Percentiles rank a stretch among this genome's conserved stretches.
phyloP scores from a whole-genome alignment of 371 early-diverging fungal species.

The Apophysomyces ossiformis region DNA sequence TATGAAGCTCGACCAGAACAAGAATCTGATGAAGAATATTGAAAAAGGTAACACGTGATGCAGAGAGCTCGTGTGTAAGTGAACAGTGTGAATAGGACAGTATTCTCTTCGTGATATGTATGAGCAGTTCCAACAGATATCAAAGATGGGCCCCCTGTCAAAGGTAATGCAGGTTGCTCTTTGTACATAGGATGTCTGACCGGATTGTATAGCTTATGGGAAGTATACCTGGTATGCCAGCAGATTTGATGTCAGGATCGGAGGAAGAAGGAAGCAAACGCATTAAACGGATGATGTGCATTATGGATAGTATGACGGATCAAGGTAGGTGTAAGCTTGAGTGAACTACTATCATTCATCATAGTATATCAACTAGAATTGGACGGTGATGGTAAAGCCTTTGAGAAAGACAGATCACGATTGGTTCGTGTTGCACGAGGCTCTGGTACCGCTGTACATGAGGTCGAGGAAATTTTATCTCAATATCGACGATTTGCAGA shows the following conservation, averaged over 20 bases:
- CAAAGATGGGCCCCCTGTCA: slow-evolving; percentile 92
- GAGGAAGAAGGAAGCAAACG: slow-evolving; percentile 35
- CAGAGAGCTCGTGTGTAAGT: neutral
- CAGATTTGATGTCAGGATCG: slow-evolving; percentile 70
- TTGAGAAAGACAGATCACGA: slow-evolving; percentile 80
- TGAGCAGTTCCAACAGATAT: slow-evolving; percentile 95
- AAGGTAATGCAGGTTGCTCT: slow-evolving; percentile 62
- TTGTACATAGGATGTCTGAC: neutral
- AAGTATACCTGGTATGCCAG: slow-evolving; percentile 97
- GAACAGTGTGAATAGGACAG: slow-evolving; percentile 45
- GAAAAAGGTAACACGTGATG: slow-evolving; percentile 68
- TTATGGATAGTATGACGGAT: slow-evolving; percentile 98
- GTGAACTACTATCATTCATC: neutral
- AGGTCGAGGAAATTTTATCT: slow-evolving; percentile 85
- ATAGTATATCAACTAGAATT: slow-evolving; percentile 65
- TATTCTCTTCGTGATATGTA: slow-evolving; percentile 98
- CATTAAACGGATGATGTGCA: slow-evolving; percentile 86
- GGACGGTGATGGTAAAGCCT: slow-evolving; percentile 89
- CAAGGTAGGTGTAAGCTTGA: slow-evolving; percentile 35
- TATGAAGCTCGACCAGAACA: slow-evolving; percentile 87
- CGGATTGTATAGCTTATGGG: slow-evolving; percentile 64
- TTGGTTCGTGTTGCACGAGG: slow-evolving; percentile 92
- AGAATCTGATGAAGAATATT: slow-evolving; percentile 91
- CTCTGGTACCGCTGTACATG: slow-evolving; percentile 84
- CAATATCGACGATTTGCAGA: slow-evolving; percentile 88